Percentiles rank a stretch among this genome's conserved stretches.
phyloP scores from a whole-genome alignment of 2,329 filamentous ascomycete species.

The Phialophora tarda region DNA sequence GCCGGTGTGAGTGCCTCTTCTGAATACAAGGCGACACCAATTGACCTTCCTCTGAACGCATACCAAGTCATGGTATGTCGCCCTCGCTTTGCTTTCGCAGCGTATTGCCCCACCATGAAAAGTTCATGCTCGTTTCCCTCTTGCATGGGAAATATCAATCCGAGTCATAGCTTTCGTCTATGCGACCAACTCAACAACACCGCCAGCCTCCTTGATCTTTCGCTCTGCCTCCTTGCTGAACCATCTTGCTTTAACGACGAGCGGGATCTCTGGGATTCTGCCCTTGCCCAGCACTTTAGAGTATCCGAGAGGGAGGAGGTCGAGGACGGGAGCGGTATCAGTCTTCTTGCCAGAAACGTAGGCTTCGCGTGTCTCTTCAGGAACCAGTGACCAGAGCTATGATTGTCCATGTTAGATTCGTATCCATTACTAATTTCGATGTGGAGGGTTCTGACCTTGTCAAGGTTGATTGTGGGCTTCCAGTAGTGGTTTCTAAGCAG shows the following conservation, averaged over 20 bases:
- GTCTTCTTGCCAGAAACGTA: conserved; percentile 81
- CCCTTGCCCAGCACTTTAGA: conserved; percentile 99
- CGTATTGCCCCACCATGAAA: conserved; percentile 3
- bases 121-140: not conserved
- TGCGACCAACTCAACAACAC: conserved; percentile 93
- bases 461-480: conserved; percentile 98
- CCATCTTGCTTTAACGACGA: conserved; percentile 94
- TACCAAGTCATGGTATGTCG: conserved; percentile 5
- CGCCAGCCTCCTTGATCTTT: conserved; percentile 98
- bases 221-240: conserved; percentile 95
- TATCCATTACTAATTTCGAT: conserved; percentile 3
- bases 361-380: conserved; percentile 87
- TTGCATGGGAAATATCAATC: conserved; percentile 9
- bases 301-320: conserved; percentile 96
- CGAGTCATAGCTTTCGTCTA: conserved; percentile 56
- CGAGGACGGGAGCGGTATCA: conserved; percentile 95
- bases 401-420: conserved; percentile 21
- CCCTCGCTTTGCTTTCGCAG: conserved; percentile 2
- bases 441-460: conserved; percentile 76
- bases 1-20: conserved; percentile 6
- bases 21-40: conserved; percentile 1
- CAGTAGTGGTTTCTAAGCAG: conserved; percentile 94
- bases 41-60: conserved; percentile 8
- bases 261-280: conserved; percentile 86
- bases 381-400: conserved; percentile 94